A percentile compares a stretch with the other conserved stretches of the same genome.
These are phyloP conservation scores for Myxozyma udenii DNA, from an alignment of 805 yeast species.

Conservation along the genomic window DNA sequence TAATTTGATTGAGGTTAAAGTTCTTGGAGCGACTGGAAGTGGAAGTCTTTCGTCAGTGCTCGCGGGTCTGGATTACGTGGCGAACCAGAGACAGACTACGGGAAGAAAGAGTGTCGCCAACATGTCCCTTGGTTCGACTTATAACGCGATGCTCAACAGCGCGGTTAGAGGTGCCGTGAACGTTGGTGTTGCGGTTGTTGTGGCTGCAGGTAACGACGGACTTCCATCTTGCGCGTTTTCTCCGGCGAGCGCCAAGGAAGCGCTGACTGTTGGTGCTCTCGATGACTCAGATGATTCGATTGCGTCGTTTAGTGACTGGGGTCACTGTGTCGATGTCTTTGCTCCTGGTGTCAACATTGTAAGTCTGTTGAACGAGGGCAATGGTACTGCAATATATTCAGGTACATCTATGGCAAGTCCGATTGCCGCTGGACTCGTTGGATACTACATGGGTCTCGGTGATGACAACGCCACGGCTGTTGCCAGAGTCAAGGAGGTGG, in stretches of 20 bases:
- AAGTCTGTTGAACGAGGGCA: conserved; percentile 45
- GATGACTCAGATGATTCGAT: conserved; percentile 68
- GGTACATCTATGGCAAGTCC: conserved; percentile 99
- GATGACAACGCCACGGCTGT: conserved; percentile 33
- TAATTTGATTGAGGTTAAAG: conserved; percentile 68
- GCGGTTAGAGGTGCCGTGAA: conserved; percentile 75
- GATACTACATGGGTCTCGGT: conserved; percentile 59
- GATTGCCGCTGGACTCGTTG: conserved; percentile 85
- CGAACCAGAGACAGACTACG: conserved; percentile 33
- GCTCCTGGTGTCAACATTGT: conserved; percentile 84
- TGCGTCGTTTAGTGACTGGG: conserved; percentile 88
- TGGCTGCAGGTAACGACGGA: conserved; percentile 83
- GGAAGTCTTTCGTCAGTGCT: conserved; percentile 49
- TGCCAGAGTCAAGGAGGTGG: conserved; percentile 23
- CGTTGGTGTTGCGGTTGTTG: conserved; percentile 54
- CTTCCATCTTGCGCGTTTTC: conserved; percentile 77
- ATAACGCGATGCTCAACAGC: conserved; percentile 61
- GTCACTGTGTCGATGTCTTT: conserved; percentile 81
- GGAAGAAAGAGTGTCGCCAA: conserved; percentile 62
- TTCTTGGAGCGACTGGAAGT: conserved; percentile 62
- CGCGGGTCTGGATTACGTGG: conserved; percentile 41
- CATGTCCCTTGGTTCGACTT: conserved; percentile 73
- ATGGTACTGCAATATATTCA: conserved; percentile 36
- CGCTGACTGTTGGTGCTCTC: conserved; percentile 84
- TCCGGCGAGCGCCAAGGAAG: conserved; percentile 73